Conservation (phyloP, 164 flowering plant genomes). For the Chloranthus sessilifolius region DNA sequence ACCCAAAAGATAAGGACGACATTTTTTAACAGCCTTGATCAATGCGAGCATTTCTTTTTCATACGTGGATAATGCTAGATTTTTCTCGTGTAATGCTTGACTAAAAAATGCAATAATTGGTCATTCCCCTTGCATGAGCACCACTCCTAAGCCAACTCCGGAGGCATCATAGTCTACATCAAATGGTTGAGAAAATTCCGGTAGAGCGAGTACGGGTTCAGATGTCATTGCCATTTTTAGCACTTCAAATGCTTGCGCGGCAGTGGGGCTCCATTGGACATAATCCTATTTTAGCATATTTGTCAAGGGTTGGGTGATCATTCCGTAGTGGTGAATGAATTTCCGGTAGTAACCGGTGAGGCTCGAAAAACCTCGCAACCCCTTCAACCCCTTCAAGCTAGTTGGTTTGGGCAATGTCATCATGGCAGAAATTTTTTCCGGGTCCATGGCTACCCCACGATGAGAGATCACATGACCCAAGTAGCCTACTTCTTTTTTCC, state of each 20-base stretch:
- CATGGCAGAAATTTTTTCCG: background rate
- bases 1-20: too few relatives aligned
- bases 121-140: background rate
- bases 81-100: too few relatives aligned
- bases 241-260: background rate
- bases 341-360: background rate
- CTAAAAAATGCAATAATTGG: background rate
- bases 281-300: background rate
- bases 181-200: background rate
- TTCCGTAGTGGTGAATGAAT: background rate
- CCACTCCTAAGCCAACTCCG: background rate
- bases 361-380: background rate
- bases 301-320: background rate
- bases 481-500: background rate
- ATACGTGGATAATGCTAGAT: too few relatives aligned
- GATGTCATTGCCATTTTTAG: background rate
- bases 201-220: background rate
- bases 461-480: background rate
- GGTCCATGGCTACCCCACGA: background rate
- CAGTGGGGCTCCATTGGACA: background rate
- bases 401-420: too few relatives aligned
- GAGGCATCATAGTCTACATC: background rate
- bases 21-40: too few relatives aligned
- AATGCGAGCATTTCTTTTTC: too few relatives aligned
- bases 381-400: too few relatives aligned